Evolutionary conservation across 805 yeast species (phyloP).

Genomic region (Wickerhamiella sergipiensis): DNA sequence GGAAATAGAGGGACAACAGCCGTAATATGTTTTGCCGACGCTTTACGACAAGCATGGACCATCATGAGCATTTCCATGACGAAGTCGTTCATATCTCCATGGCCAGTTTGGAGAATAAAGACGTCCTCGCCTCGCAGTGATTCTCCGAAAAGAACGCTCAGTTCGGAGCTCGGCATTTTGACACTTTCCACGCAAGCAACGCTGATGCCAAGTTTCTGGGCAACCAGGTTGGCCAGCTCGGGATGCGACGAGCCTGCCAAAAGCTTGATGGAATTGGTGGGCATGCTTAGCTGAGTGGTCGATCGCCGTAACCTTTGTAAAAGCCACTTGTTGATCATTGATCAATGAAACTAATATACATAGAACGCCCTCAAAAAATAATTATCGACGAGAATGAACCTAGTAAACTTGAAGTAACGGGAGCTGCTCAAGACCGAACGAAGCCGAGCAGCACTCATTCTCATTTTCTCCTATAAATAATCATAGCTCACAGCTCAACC

Average conservation of each 20-base stretch:
- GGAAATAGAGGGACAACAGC: slow-evolving; percentile 94
- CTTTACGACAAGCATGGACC: slow-evolving; percentile 91
- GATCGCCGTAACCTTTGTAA: too few relatives aligned
- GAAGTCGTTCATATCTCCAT: slow-evolving; percentile 73
- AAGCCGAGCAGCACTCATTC: too few relatives aligned
- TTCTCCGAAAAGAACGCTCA: slow-evolving; percentile 45
- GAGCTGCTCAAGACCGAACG: too few relatives aligned
- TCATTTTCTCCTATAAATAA: too few relatives aligned
- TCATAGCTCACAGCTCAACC: neutral
- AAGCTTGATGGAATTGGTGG: slow-evolving; percentile 17
- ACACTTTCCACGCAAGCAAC: slow-evolving; percentile 48
- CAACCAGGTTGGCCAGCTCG: slow-evolving; percentile 61
- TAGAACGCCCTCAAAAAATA: too few relatives aligned
- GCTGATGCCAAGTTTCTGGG: slow-evolving; percentile 44
- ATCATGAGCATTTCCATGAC: slow-evolving; percentile 78
- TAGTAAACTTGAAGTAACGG: too few relatives aligned
- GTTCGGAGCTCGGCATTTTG: slow-evolving; percentile 17
- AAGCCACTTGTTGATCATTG: too few relatives aligned
- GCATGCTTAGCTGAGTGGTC: neutral
- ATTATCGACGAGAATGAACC: too few relatives aligned
- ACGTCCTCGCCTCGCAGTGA: slow-evolving; percentile 83
- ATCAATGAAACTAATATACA: too few relatives aligned
- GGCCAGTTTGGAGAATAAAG: slow-evolving; percentile 67
- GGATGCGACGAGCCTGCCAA: slow-evolving; percentile 53
- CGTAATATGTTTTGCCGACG: slow-evolving; percentile 86